Conservation (phyloP, 352 stramenopile species). For the Pythium aquatile region DNA sequence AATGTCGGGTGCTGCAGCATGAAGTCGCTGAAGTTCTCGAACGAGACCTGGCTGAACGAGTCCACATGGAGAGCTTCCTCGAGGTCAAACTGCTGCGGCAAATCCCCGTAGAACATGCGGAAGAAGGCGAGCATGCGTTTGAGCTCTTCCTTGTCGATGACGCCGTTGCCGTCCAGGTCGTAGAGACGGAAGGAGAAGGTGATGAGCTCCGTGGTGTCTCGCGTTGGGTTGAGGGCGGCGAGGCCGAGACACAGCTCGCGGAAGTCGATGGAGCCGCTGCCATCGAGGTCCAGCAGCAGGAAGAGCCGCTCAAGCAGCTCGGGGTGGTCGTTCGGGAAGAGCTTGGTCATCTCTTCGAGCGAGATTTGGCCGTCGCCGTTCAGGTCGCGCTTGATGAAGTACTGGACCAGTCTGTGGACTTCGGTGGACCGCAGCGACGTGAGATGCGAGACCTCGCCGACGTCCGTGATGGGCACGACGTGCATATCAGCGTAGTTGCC, state of each 20-base stretch:
- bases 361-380: constrained; percentile 65
- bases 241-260: constrained; percentile 66
- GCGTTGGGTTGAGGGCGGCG: constrained; percentile 44
- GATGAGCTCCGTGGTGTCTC: constrained; percentile 37
- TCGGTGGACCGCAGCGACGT: constrained; percentile 45
- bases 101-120: constrained; percentile 44
- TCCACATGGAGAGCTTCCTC: constrained; percentile 30
- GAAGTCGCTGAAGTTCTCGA: constrained; percentile 42
- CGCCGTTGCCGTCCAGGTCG: constrained; percentile 56
- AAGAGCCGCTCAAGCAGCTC: constrained; percentile 58
- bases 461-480: constrained; percentile 56
- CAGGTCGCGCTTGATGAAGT: constrained; percentile 54
- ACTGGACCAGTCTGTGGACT: constrained; percentile 49
- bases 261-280: constrained; percentile 70
- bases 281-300: constrained; percentile 53
- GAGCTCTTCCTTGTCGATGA: constrained; percentile 50
- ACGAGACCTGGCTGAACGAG: constrained; percentile 29
- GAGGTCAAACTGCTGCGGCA: constrained; percentile 20
- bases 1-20: constrained; percentile 41
- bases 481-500: constrained; percentile 58
- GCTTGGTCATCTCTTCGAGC: constrained; percentile 52
- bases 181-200: constrained; percentile 66
- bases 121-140: constrained; percentile 51
- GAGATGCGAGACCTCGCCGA: constrained; percentile 48
- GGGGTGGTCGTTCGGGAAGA: constrained; percentile 49